Percentiles rank a stretch among this genome's conserved stretches.
Evolutionary conservation across 768 basidiomycete species (phyloP).

Genomic region (Chlorophyllum brunneum): DNA sequence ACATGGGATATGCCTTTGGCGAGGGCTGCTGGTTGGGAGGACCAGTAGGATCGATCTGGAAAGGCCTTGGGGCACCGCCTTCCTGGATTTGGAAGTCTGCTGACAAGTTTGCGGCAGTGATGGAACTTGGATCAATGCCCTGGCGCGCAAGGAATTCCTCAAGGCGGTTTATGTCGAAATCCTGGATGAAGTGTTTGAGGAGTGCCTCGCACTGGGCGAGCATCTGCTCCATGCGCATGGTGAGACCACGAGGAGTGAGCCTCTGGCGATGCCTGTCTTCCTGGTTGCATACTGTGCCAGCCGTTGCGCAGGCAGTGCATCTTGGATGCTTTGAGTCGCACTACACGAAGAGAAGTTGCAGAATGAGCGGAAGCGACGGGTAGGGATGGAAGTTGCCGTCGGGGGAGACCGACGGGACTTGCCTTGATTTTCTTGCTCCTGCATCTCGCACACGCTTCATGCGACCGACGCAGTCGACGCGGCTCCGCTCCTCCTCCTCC

Average conservation of each 20-base stretch:
- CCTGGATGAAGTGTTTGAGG: constrained; percentile 67
- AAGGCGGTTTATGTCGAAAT: constrained; percentile 62
- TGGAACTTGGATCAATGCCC: constrained; percentile 49
- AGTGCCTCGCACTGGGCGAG: constrained; percentile 76
- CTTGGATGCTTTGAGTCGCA: constrained; percentile 89
- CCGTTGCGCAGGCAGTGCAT: constrained; percentile 81
- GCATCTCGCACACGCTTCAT: constrained; percentile 90
- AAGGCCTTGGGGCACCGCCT: constrained; percentile 18
- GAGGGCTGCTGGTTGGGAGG: constrained; percentile 20
- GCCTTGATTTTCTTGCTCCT: constrained; percentile 97
- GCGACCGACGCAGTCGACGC: constrained; percentile 78
- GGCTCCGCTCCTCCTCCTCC: constrained; percentile 57
- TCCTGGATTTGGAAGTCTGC: constrained; percentile 32
- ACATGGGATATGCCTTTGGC: constrained; percentile 34
- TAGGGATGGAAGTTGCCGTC: constrained; percentile 78
- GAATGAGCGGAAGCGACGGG: constrained; percentile 31
- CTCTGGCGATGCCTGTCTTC: constrained; percentile 88
- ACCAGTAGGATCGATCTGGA: constrained; percentile 29
- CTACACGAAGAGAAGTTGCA: too few relatives aligned
- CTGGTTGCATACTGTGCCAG: constrained; percentile 77
- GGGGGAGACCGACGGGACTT: constrained; percentile 65
- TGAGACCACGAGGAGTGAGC: constrained; percentile 79
- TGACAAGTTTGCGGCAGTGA: constrained; percentile 22
- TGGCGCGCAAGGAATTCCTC: constrained; percentile 64
- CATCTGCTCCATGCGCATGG: constrained; percentile 78